A percentile compares a stretch with the other conserved stretches of the same genome.
phyloP scores from a whole-genome alignment of 257 asterid genomes.

The Lavandula angustifolia region DNA sequence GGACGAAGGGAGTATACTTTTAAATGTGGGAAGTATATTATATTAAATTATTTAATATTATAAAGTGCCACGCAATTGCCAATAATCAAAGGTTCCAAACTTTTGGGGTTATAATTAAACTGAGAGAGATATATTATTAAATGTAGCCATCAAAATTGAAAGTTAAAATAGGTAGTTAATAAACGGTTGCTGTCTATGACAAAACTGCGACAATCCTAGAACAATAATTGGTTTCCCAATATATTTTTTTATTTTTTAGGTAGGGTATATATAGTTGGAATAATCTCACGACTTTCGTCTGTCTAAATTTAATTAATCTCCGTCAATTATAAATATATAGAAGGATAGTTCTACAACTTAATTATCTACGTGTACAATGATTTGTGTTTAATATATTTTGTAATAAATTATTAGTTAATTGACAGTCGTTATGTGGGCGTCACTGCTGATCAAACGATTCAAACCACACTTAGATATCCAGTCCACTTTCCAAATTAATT shows the following conservation, averaged over 20 bases:
- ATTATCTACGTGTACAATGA: constrained; percentile 2
- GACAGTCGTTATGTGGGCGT: constrained; percentile 15
- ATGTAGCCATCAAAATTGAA: background rate
- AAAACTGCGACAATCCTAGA: background rate
- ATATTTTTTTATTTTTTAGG: background rate
- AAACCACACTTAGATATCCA: too few relatives aligned
- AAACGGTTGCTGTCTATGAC: constrained; percentile 20
- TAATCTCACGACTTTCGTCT: too few relatives aligned
- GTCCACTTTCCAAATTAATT: too few relatives aligned
- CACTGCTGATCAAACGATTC: constrained; percentile 19
- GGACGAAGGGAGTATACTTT: too few relatives aligned
- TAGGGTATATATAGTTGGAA: background rate
- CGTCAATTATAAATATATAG: too few relatives aligned
- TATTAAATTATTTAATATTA: background rate
- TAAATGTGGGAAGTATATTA: background rate
- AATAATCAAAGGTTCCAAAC: constrained; percentile 26
- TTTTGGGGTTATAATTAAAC: constrained; percentile 30
- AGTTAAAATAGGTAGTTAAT: constrained; percentile 2
- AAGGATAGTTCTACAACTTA: too few relatives aligned
- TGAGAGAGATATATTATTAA: constrained; percentile 27
- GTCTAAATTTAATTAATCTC: too few relatives aligned
- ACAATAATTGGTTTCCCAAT: background rate
- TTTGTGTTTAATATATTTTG: background rate
- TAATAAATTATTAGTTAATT: background rate
- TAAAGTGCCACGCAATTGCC: constrained; percentile 18